A percentile compares a stretch with the other conserved stretches of the same genome.
Evolutionary conservation across 2,329 filamentous ascomycete species (phyloP).

Genomic region (Orbilia ellipsospora): DNA sequence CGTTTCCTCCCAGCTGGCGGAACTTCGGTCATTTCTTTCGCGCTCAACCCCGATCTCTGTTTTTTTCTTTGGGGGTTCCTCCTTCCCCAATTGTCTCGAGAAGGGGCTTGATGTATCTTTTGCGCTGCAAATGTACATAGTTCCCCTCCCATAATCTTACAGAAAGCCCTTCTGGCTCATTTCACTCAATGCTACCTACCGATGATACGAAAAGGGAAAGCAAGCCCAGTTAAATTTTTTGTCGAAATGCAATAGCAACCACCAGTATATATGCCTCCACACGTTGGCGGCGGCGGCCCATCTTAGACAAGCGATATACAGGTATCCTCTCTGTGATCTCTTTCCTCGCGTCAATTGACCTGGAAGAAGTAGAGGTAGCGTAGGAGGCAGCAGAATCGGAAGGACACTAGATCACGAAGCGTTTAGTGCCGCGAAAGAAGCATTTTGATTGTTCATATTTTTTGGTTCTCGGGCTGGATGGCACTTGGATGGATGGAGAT

Average conservation of each 20-base stretch:
- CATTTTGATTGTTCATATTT: neutral
- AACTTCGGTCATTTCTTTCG: conserved; percentile 53
- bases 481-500: neutral
- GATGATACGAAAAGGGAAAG: no score
- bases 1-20: conserved; percentile 32
- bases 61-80: conserved; percentile 37
- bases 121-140: conserved; percentile 10
- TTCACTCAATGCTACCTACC: no score
- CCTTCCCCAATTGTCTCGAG: conserved; percentile 50
- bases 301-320: conserved; percentile 12
- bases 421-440: conserved; percentile 10
- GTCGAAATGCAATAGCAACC: no score
- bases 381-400: conserved; percentile 7
- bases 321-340: neutral
- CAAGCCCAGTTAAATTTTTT: neutral
- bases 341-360: conserved; percentile 26
- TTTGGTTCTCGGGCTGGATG: neutral
- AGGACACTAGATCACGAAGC: conserved; percentile 4
- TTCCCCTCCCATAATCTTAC: conserved; percentile 11
- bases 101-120: conserved; percentile 5
- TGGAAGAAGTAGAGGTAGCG: neutral
- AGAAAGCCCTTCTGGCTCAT: no score
- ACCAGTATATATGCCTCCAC: conserved; percentile 12
- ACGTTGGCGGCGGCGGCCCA: conserved; percentile 35
- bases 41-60: conserved; percentile 31